Conservation (phyloP, 2,329 filamentous ascomycete genomes). For the Fusarium falciforme region DNA sequence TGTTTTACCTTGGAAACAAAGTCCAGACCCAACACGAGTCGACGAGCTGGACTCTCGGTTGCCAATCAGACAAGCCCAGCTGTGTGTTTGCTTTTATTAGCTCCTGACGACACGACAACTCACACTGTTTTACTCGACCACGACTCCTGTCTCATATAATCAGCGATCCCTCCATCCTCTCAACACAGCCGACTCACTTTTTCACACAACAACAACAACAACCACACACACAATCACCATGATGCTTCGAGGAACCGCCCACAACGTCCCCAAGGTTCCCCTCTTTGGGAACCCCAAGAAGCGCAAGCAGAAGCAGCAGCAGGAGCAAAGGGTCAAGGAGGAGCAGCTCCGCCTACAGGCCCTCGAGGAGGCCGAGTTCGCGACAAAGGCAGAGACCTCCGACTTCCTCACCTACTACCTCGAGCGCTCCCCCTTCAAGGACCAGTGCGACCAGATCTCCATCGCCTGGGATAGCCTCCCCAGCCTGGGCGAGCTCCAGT, state of each 20-base stretch:
- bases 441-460: conserved; percentile 48
- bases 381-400: conserved; percentile 46
- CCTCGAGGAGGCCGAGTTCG: conserved; percentile 45
- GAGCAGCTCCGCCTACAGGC: conserved; percentile 39
- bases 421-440: conserved; percentile 42
- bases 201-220: neutral
- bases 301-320: conserved; percentile 40
- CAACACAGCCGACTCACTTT: neutral
- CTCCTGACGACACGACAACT: conserved; percentile 21
- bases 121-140: conserved; percentile 24
- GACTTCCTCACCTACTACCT: conserved; percentile 49
- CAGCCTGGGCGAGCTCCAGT: conserved; percentile 48
- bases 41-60: conserved; percentile 34
- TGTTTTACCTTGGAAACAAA: conserved; percentile 6
- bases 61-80: conserved; percentile 20
- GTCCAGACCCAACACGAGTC: neutral
- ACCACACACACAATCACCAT: conserved; percentile 12
- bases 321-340: conserved; percentile 36
- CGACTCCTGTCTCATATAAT: conserved; percentile 15
- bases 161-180: conserved; percentile 9
- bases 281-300: conserved; percentile 43
- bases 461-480: conserved; percentile 50
- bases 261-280: conserved; percentile 29
- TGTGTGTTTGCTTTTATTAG: conserved; percentile 32
- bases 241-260: conserved; percentile 37